Conservation (phyloP, 352 stramenopile species). For the Elongisporangium undulatum region DNA sequence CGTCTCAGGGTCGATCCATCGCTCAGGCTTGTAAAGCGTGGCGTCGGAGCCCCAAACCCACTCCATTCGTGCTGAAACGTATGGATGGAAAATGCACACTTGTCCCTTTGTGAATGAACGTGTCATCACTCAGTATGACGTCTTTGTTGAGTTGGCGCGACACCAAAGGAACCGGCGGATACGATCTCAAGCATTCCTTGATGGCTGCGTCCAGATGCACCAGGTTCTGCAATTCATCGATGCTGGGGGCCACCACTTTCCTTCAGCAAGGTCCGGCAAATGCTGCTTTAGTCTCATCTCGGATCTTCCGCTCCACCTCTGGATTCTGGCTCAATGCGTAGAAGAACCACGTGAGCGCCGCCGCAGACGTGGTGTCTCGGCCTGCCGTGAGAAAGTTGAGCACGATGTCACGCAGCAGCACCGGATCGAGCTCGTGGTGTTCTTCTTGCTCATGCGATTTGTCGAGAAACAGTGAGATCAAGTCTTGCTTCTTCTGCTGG, state of each 20-base stretch:
- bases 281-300: slow-evolving; percentile 11
- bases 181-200: slow-evolving; percentile 60
- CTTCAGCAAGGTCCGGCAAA: slow-evolving; percentile 8
- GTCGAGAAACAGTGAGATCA: slow-evolving; percentile 27
- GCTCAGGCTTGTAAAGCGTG: slow-evolving; percentile 42
- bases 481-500: slow-evolving; percentile 9
- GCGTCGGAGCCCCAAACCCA: slow-evolving; percentile 48
- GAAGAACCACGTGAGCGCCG: slow-evolving; percentile 53
- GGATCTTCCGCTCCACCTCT: slow-evolving; percentile 15
- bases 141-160: slow-evolving; percentile 24
- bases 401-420: slow-evolving; percentile 55
- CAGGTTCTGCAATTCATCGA: slow-evolving; percentile 39
- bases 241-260: slow-evolving; percentile 22
- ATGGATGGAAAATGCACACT: slow-evolving; percentile 33
- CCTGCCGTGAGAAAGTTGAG: slow-evolving; percentile 68
- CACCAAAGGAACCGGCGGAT: slow-evolving; percentile 54
- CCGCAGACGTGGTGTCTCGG: slow-evolving; percentile 58
- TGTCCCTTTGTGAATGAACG: slow-evolving; percentile 13
- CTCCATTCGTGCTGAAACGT: slow-evolving; percentile 41
- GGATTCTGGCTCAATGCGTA: slow-evolving; percentile 35
- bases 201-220: slow-evolving; percentile 59
- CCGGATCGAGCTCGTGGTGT: slow-evolving; percentile 2
- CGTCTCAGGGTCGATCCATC: slow-evolving; percentile 30
- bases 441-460: slow-evolving; percentile 2
- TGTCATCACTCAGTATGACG: slow-evolving; percentile 30